phyloP scores from a whole-genome alignment of 306 rosid species.

The Astragalus glycyphyllos region DNA sequence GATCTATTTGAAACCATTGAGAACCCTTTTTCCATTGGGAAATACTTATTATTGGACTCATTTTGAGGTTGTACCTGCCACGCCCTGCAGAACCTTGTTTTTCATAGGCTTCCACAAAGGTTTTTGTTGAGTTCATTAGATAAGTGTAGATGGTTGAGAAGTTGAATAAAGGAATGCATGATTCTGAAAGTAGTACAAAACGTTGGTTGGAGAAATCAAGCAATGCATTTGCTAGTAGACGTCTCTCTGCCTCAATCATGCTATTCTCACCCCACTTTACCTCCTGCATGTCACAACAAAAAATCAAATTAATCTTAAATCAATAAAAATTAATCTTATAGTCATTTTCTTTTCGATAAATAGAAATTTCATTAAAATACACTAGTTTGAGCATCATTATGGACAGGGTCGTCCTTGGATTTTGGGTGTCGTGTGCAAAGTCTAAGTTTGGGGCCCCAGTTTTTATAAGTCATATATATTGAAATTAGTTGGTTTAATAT shows the following conservation, averaged over 20 bases:
- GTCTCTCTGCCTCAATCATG: conserved; percentile 83
- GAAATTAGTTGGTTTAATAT: too few relatives aligned
- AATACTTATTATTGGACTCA: conserved; percentile 56
- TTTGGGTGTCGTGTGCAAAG: too few relatives aligned
- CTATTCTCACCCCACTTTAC: conserved; percentile 80
- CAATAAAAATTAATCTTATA: too few relatives aligned
- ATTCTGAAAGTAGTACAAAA: conserved; percentile 77
- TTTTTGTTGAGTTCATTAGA: conserved; percentile 53
- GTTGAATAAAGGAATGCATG: conserved; percentile 88
- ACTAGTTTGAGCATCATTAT: too few relatives aligned
- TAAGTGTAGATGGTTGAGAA: conserved; percentile 67
- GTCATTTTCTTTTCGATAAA: too few relatives aligned
- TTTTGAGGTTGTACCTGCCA: conserved; percentile 59
- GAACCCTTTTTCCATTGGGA: conserved; percentile 85
- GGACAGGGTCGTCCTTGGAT: too few relatives aligned
- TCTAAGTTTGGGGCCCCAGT: too few relatives aligned
- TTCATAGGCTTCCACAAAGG: conserved; percentile 67
- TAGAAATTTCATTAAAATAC: too few relatives aligned
- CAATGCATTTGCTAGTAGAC: conserved; percentile 73
- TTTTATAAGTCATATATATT: too few relatives aligned
- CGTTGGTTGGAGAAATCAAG: conserved; percentile 72
- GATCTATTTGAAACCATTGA: conserved; percentile 86
- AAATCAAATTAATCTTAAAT: not conserved
- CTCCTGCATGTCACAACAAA: conserved; percentile 47
- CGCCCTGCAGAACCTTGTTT: conserved; percentile 55